Evolutionary conservation across 192 early-diverging fungal species (phyloP).

Genomic region (Backusella westeae): DNA sequence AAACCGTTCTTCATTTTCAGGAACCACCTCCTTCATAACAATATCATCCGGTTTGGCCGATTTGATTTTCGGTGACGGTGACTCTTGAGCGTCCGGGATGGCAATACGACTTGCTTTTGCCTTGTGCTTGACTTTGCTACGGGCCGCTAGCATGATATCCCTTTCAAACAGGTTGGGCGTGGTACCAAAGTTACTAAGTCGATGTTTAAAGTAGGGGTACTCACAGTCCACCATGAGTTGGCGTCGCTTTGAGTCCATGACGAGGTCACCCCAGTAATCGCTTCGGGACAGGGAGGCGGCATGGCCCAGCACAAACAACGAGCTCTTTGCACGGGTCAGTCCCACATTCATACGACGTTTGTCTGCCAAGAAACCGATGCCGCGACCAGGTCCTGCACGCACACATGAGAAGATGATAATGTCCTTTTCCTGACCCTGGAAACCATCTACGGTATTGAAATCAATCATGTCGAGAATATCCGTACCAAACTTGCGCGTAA

Average conservation of each 20-base stretch:
- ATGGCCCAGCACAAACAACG: conserved; percentile 82
- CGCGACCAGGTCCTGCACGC: conserved; percentile 54
- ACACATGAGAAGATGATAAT: conserved; percentile 97
- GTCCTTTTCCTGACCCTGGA: conserved; percentile 98
- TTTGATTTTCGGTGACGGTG: background rate
- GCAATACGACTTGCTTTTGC: background rate
- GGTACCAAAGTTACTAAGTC: background rate
- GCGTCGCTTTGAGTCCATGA: conserved; percentile 62
- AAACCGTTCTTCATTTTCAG: background rate
- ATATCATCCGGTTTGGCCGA: background rate
- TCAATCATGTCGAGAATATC: conserved; percentile 71
- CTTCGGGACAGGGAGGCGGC: conserved; percentile 56
- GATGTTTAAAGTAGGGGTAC: background rate
- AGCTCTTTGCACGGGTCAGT: conserved; percentile 81
- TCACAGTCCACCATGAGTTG: background rate
- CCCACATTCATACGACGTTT: conserved; percentile 90
- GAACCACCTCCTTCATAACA: background rate
- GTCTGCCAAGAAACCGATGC: conserved; percentile 85
- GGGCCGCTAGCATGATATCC: background rate
- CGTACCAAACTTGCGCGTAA: conserved; percentile 62
- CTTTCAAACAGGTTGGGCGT: background rate
- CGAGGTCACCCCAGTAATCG: conserved; percentile 70
- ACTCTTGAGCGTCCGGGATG: background rate
- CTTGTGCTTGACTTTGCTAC: background rate
- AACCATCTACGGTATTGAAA: conserved; percentile 96